Evolutionary conservation across 2,329 filamentous ascomycete species (phyloP).

Genomic region (Penicillium hordei): DNA sequence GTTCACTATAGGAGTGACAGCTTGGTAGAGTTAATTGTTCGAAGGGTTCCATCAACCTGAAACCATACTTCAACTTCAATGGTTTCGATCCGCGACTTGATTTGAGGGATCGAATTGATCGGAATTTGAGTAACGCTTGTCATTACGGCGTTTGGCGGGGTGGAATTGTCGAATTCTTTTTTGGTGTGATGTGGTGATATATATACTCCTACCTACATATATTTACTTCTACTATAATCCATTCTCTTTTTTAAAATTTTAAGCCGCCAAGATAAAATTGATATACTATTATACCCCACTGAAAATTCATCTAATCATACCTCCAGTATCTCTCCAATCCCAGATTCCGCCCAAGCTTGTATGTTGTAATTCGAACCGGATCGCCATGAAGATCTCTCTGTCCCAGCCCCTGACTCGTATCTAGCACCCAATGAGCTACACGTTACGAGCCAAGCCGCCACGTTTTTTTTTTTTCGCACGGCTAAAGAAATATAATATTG

Average conservation of each 20-base stretch:
- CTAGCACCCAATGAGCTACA: not conserved
- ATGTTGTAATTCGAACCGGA: conserved; percentile 1
- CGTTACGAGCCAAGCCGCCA: not conserved
- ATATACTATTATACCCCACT: not conserved
- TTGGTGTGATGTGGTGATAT: not conserved
- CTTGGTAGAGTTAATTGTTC: not conserved
- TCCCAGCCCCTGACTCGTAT: conserved; percentile 18
- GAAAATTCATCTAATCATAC: too few relatives aligned
- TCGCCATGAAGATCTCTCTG: conserved; percentile 17
- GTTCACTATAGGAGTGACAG: not conserved
- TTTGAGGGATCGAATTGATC: not conserved
- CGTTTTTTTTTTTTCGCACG: not conserved
- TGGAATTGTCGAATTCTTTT: not conserved
- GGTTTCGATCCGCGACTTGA: not conserved
- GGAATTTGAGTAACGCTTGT: too few relatives aligned
- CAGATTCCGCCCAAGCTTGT: not conserved
- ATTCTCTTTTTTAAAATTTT: not conserved
- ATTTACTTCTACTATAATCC: not conserved
- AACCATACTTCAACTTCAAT: not conserved
- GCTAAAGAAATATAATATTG: not conserved
- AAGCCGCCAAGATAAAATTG: not conserved
- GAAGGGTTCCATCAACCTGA: not conserved
- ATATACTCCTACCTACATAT: not conserved
- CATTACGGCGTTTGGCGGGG: not conserved
- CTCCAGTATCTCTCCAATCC: not conserved